phyloP scores from a whole-genome alignment of 2,329 filamentous ascomycete species.

The Dactylellina drechsleri region DNA sequence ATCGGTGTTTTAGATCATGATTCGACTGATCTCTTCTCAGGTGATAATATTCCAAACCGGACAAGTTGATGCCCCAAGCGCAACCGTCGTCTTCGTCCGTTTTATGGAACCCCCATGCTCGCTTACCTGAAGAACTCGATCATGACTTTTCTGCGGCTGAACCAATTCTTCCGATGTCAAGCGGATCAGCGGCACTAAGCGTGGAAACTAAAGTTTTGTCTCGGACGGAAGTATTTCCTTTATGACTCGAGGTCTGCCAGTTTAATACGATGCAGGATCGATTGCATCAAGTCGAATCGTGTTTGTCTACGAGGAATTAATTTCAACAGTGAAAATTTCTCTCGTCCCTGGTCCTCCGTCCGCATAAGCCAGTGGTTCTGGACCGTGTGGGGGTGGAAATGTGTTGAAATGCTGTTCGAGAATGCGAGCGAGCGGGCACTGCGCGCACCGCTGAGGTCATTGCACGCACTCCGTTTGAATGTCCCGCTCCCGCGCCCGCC shows the following conservation, averaged over 20 bases:
- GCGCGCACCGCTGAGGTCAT: slow-evolving; percentile 14
- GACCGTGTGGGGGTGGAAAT: slow-evolving; percentile 13
- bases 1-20: background rate
- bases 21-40: background rate
- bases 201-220: background rate
- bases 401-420: slow-evolving; percentile 7
- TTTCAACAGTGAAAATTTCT: slow-evolving; percentile 6
- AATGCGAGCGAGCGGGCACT: slow-evolving; percentile 11
- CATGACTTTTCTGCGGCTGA: slow-evolving; percentile 45
- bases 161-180: slow-evolving; percentile 47
- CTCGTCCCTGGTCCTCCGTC: background rate
- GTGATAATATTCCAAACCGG: slow-evolving; percentile 33
- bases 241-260: too few species aligned
- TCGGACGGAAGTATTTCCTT: slow-evolving; percentile 1
- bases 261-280: background rate
- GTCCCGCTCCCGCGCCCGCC: slow-evolving; percentile 46
- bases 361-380: slow-evolving; percentile 15
- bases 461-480: slow-evolving; percentile 15
- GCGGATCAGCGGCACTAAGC: slow-evolving; percentile 37
- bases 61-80: slow-evolving; percentile 30
- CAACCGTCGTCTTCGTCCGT: slow-evolving; percentile 6
- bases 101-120: slow-evolving; percentile 28
- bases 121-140: slow-evolving; percentile 25
- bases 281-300: slow-evolving; percentile 1
- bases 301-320: slow-evolving; percentile 12